Base-by-base conservation (phyloP, 805 yeast genomes). In the Groenewaldozyma salmanticensis region DNA sequence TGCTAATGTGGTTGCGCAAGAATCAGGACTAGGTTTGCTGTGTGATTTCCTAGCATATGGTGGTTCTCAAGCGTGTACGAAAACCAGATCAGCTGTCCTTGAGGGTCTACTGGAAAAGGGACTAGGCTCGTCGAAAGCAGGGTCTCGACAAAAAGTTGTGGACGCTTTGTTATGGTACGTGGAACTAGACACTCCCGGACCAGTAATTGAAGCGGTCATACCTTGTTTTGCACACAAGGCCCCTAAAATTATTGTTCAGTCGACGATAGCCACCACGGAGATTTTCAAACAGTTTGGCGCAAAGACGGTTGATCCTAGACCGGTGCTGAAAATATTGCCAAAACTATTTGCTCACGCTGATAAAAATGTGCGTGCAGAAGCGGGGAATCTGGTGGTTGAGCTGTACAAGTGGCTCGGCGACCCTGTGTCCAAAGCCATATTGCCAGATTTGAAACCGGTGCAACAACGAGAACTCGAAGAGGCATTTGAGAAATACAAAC, bases 1-100 rank as follows among this genome's bases (percentile, higher is more conserved):
- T 57, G 59, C 80, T 24, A 92, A 92, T 56, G 96, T 87, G 16
- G 92, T 81, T 15, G 95, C 97, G 0, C 95, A 87, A 49, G 97
- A 92, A 54, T 65, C 80, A 1, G 97, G 85, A 3, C 64, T 86
- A 17, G 57, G 63, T 2, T 70, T 82, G 5, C 58, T 85, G 4
- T 61, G 61, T 11, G 67, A 74, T 3, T 72, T 74, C 52, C 61
- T 82, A 33, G 72, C 74, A 51, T 71, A 59, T 52, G 82, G 83
- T 2, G 80, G 79, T 0, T 42, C 72, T 0, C 51, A 55, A 2
- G 69, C 57, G 3, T 64, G 71, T 37, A 33, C 58, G 4, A 65
- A 61, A n/a, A 40, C 57, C 16, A 45, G 62, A 6, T 39, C 48
- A 11, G 44, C 42, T 3, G 51, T 50, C 4, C 48, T 61, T 15